Evolutionary conservation across 2,329 filamentous ascomycete genomes (phyloP), one percentile per base, ranked within the genome.

Genomic region (Pseudomassariella vexata): DNA sequence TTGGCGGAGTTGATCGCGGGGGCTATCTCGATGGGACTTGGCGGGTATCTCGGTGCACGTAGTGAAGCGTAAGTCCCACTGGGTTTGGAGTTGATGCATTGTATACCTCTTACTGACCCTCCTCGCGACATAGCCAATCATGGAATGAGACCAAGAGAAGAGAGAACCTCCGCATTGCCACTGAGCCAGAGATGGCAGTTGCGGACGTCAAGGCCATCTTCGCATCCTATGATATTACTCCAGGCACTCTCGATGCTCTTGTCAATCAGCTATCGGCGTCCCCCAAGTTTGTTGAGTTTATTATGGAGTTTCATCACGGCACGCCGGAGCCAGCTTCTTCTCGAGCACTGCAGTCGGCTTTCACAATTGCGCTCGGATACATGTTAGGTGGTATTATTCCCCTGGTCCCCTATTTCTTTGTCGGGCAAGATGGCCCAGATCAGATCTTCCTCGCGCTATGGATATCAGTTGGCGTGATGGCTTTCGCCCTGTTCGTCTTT

Each of bases 1-100:
- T 52, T 77, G 12, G 73, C 73, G 1, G 74, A 79, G 51, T 59
- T 79, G 14, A 70, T 77, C 42, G 66, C 68, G 2, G 74, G 75
- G 9, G 65, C 70, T 10, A 76, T 79, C 24, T 73, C 67, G 6
- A 78, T 78, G 74, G 74, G 74, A 3, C 51, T 79, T 9, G 74
- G 73, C 7, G 73, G 66, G 7, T 78, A 70, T 44, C 56, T 79
- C 3, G 74, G 70, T 19, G 68, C 69, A 6, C 42, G 57, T 19
- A 62, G 59, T 7, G 65, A 71, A 50, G 44, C 43, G n/a, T n/a
- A n/a, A n/a, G n/a, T n/a, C n/a, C 54, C 57, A 39, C n/a, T n/a
- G n/a, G n/a, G n/a, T n/a, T n/a, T n/a, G n/a, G n/a, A n/a, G n/a
- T n/a, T n/a, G n/a, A n/a, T n/a, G n/a, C n/a, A n/a, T n/a, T n/a